Evolutionary conservation across 164 flowering plant genomes (phyloP), one percentile per base, ranked within the genome.

Genomic region (Magnolia changhungtana): DNA sequence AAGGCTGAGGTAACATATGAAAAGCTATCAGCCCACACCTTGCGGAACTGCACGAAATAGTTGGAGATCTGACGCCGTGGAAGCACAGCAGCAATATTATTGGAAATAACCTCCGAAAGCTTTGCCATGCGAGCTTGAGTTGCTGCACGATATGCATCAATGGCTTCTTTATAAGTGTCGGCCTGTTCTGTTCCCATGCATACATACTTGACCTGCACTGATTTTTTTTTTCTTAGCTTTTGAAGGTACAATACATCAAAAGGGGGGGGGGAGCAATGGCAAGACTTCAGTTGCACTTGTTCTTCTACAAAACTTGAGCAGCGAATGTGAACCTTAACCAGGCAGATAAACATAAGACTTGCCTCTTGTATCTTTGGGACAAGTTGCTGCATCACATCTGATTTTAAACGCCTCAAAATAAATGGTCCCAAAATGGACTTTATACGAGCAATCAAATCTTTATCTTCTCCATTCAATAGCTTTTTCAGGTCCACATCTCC

Each of bases 381-480:
- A 77, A 96, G 90, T 79, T 96, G 99, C 85, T 89, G 95, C 99
- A 96, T 96, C 3, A 96, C 98, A 88, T 96, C 98, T 78, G 95
- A 89, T 83, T 96, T 96, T 77, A 96, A 81, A 20, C 99, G 95
- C 84, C 99, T 89, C 85, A 96, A 84, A 78, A 96, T 90, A 77
- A 96, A 96, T 74, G 99, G 99, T 45, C 97, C 99, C 70, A 96
- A 78, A 58, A 96, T 96, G 81, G 96, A 92, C 85, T 96, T 96
- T 86, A 96, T 91, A 49, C 91, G 94, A 72, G 85, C 81, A 81
- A 93, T 87, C 80, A 96, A 82, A 66, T 88, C 95, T 51, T 69
- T 80, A 73, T 96, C 92, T 84, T 91, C 98, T 55, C 90, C 85
- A 86, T 81, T 91, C 79, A 96, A 78, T 68, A 96, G 80, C 83